Conservation (phyloP, 179 eudicot species). For the Spergularia azorica region DNA sequence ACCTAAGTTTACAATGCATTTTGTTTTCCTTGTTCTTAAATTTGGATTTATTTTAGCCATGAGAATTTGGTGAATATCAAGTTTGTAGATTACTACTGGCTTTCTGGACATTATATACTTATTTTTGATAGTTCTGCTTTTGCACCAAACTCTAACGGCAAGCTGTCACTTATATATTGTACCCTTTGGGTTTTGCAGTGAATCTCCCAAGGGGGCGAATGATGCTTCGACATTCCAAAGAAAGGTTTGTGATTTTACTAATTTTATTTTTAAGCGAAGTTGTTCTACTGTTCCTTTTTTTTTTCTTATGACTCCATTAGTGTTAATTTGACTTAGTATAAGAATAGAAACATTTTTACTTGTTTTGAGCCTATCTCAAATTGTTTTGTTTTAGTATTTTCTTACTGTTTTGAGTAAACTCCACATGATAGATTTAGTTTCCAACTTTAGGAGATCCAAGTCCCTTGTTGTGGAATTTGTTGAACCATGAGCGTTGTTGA, state of each 20-base stretch:
- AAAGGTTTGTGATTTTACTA: constrained; percentile 51
- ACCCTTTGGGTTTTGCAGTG: constrained; percentile 48
- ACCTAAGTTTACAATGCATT: neutral
- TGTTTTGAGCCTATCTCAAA: neutral
- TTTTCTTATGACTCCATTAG: neutral
- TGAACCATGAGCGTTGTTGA: no score
- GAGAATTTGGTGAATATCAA: neutral
- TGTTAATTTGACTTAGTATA: no score
- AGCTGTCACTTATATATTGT: constrained; percentile 1
- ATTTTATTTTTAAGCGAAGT: neutral
- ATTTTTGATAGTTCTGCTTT: neutral
- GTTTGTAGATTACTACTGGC: neutral
- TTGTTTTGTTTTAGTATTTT: neutral
- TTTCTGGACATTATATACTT: neutral
- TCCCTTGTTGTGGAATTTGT: no score
- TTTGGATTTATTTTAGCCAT: neutral
- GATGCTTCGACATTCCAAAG: constrained; percentile 83
- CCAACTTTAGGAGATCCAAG: no score
- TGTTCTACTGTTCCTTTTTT: no score
- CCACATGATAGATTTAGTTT: no score
- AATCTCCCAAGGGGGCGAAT: constrained; percentile 81
- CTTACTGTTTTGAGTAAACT: no score
- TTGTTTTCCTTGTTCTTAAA: neutral
- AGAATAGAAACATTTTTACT: neutral
- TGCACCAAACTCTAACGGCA: neutral